Evolutionary conservation across 306 rosid genomes (phyloP), one percentile per base, ranked within the genome.

Genomic region (Benincasa hispida): DNA sequence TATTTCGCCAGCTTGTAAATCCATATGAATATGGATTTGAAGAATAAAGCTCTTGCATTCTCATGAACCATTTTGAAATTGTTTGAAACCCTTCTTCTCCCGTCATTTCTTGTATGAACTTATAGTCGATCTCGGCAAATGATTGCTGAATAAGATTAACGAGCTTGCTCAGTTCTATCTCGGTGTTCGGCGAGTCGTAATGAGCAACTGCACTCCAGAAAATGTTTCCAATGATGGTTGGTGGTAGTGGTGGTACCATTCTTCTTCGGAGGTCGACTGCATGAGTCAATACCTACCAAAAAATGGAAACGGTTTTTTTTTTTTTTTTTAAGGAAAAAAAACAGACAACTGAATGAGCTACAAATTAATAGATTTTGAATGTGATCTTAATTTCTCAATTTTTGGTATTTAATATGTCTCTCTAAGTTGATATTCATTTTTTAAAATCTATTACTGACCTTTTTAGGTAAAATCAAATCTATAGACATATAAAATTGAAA

Each of bases 221-320:
- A 54, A 65, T n/a, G 68, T 78, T 78, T 69, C 81, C 81, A 14
- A 51, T 25, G 39, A 57, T 35, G 53, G 24, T 66, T 17, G 41
- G 8, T 39, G 66, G 41, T 18, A 78, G 39, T 37, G 59, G 68
- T n/a, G 81, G 76, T 3, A 21, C 25, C 76, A 78, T 50, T 57
- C 69, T 57, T 37, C 42, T 60, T 45, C 79, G 68, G 1, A 76
- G 70, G 57, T 76, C n/a, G 8, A 76, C 79, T 13, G 79, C 79
- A 48, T 76, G 79, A 17, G 39, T 59, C 45, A 76, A 25, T 18
- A 76, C 76, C 76, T 70, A 47, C 19, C 50, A 34, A 63, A 34
- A 60, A 17, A 57, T 17, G 0, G 3, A 25, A 32, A 58, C 7
- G 24, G 58, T 53, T 51, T 51, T 6, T 6, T 39, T 39, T 7